Conservation (phyloP, 257 asterid species). For the Sherardia arvensis region DNA sequence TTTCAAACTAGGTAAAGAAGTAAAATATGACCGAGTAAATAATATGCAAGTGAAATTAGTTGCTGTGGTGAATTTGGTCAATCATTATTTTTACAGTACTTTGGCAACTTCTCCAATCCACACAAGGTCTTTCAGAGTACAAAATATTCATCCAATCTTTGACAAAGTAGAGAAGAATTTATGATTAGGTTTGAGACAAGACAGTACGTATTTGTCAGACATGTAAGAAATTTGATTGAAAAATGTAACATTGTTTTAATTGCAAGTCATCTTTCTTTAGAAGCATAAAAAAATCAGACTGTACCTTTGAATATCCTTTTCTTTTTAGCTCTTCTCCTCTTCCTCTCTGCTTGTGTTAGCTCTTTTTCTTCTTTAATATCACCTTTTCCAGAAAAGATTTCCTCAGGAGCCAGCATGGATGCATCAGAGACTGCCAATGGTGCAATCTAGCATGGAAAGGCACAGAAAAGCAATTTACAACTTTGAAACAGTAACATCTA, state of each 20-base stretch:
- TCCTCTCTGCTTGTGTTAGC: conserved; percentile 71
- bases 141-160: background rate
- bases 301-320: conserved; percentile 77
- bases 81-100: background rate
- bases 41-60: background rate
- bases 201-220: background rate
- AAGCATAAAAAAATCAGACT: background rate
- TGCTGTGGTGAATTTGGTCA: background rate
- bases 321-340: conserved; percentile 90
- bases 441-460: conserved; percentile 51
- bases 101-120: background rate
- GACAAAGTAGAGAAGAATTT: background rate
- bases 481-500: background rate
- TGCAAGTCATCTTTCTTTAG: background rate
- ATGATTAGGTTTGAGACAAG: background rate
- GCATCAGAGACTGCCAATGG: conserved; percentile 95
- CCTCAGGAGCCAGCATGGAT: conserved; percentile 99
- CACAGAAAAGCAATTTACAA: background rate
- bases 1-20: background rate
- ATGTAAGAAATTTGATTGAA: background rate
- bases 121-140: background rate
- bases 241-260: background rate
- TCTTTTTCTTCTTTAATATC: conserved; percentile 88
- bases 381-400: conserved; percentile 84
- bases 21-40: background rate